Base-by-base conservation (phyloP, 129 eudicot species). In the Flaveria linearis region DNA sequence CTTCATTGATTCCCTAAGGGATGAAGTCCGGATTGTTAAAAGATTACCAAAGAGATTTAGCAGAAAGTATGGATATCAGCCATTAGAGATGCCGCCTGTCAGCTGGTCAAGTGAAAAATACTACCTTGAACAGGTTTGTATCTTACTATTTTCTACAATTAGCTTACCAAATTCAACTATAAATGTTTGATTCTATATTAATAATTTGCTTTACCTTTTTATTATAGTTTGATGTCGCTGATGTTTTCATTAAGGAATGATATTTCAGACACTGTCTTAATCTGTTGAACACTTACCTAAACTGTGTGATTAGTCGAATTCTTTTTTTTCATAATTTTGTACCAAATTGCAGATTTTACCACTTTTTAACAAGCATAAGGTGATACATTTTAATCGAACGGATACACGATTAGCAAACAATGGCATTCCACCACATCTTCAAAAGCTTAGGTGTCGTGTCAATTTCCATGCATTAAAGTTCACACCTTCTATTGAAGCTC, bases 51-150 rank as follows among this genome's bases (percentile, higher is more conserved):
- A 94, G 84, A 87, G 82, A 79, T 91, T 84, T 79, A 85, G 83
- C 70, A 77, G 71, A 71, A 88, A 81, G 81, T 86, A 87, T 76
- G 99, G 99, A 61, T 85, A 73, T 72, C 89, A 86, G 74, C 91
- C 88, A 47, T 83, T 91, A 56, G 87, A 83, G 53, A 94, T 90
- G 97, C 93, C 96, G 69, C 99, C 99, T 63, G 88, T 94, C 63
- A 94, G 99, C 88, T 94, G 99, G 99, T 94, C 99, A 6, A 87
- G 78, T 77, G 99, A 91, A 84, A 87, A 86, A 9, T 94, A 94
- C 82, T 94, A 94, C 76, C 83, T 94, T 82, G 80, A 94, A 62
- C 96, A 91, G 96, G 99, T 91, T 50, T 16, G 82, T 75, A 78
- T 55, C 28, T 45, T 74, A 36, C 11, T 16, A 60, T 20, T 3